Evolutionary conservation across 139 green algal species (phyloP).

Genomic region (Ulvella scutata): DNA sequence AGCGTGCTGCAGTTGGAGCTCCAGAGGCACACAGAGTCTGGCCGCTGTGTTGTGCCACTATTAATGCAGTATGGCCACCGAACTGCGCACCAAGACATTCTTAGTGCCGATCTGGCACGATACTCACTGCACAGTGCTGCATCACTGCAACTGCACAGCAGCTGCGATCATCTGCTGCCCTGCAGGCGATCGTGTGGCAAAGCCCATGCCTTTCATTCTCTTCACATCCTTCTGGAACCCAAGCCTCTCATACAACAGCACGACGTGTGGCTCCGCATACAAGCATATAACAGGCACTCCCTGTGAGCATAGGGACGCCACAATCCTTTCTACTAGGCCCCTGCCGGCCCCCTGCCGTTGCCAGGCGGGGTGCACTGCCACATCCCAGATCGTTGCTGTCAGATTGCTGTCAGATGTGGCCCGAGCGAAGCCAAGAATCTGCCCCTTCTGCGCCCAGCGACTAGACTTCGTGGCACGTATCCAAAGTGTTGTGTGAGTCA

Average conservation of each 20-base stretch:
- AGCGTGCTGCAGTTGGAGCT: too few species aligned
- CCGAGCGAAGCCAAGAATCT: constrained; percentile 68
- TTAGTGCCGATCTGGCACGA: too few species aligned
- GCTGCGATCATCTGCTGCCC: neutral
- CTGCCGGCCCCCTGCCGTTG: constrained; percentile 58
- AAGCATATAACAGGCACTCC: neutral
- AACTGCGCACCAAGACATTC: too few species aligned
- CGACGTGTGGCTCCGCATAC: constrained; percentile 41
- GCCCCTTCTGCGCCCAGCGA: constrained; percentile 27
- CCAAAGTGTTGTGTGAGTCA: constrained; percentile 60
- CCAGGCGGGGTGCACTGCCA: constrained; percentile 66
- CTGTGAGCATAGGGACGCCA: constrained; percentile 22
- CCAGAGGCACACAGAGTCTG: too few species aligned
- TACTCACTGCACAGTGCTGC: too few species aligned
- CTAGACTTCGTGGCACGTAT: constrained; percentile 34
- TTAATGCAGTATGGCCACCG: too few species aligned
- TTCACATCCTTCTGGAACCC: constrained; percentile 57
- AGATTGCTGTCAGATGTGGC: constrained; percentile 68
- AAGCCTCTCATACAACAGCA: constrained; percentile 69
- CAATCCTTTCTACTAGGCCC: constrained; percentile 64
- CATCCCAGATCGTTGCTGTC: constrained; percentile 67
- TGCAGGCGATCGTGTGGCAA: constrained; percentile 19
- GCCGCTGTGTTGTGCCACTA: too few species aligned
- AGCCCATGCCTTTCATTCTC: constrained; percentile 62
- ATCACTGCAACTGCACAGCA: neutral